These are phyloP conservation scores for Pouteria glomerata DNA, from an alignment of 148 eudicot genomes.

Conservation along the genomic window DNA sequence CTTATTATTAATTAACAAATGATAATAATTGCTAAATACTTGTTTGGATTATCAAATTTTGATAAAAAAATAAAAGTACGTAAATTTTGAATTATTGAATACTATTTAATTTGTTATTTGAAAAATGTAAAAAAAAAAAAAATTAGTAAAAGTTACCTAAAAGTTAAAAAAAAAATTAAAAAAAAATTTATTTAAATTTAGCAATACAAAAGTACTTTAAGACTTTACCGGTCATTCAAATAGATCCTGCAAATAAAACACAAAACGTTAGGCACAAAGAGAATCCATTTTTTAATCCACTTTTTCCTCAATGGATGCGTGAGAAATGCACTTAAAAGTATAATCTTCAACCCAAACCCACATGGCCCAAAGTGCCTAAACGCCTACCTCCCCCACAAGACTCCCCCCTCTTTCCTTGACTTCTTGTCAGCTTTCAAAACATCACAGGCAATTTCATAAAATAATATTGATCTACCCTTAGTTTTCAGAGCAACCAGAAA, in stretches of 20 bases:
- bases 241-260: slow-evolving; percentile 4
- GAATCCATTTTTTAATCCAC: neutral
- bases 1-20: too few species aligned
- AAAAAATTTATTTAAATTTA: too few species aligned
- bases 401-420: slow-evolving; percentile 9
- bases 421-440: slow-evolving; percentile 2
- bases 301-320: slow-evolving; percentile 17
- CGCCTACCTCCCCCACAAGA: slow-evolving; percentile 38
- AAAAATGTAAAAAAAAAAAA: too few species aligned
- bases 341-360: slow-evolving; percentile 13
- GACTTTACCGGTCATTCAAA: too few species aligned
- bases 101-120: too few species aligned
- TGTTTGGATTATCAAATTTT: too few species aligned
- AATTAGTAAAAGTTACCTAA: too few species aligned
- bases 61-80: too few species aligned
- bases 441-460: neutral
- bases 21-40: too few species aligned
- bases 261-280: slow-evolving; percentile 15
- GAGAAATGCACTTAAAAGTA: slow-evolving; percentile 31
- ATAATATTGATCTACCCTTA: neutral
- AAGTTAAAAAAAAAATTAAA: too few species aligned
- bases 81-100: too few species aligned
- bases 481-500: slow-evolving; percentile 8
- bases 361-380: slow-evolving; percentile 38
- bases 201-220: too few species aligned